phyloP scores from a whole-genome alignment of 1,284 basidiomycete genomes.

The Somion occarium region DNA sequence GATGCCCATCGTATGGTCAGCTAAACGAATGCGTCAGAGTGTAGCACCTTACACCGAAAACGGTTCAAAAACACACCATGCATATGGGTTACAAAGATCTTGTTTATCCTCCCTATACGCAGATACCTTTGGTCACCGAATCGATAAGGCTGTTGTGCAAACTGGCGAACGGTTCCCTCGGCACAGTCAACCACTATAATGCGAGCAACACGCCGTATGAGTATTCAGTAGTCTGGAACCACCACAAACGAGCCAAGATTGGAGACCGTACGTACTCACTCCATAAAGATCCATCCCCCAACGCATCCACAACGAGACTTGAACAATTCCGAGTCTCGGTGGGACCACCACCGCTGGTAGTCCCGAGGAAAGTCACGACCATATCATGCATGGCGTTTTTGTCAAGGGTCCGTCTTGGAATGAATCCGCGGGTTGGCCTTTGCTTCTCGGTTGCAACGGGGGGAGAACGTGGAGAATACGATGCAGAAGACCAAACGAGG shows the following conservation, averaged over 20 bases:
- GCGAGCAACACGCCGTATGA: background rate
- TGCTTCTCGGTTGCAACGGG: no score
- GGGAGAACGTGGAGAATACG: no score
- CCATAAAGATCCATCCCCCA: slow-evolving; percentile 57
- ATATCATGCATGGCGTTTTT: slow-evolving; percentile 22
- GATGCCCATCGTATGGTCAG: slow-evolving; percentile 80
- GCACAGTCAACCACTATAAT: slow-evolving; percentile 84
- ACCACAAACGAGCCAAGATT: background rate
- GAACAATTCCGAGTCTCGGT: slow-evolving; percentile 66
- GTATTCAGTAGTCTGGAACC: background rate
- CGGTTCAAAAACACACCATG: slow-evolving; percentile 53
- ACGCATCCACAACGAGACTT: slow-evolving; percentile 54
- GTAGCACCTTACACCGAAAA: no score
- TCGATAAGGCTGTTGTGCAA: slow-evolving; percentile 32
- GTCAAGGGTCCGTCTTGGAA: no score
- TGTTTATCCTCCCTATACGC: slow-evolving; percentile 53
- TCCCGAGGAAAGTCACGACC: slow-evolving; percentile 62
- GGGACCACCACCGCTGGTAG: slow-evolving; percentile 71
- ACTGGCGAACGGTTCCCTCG: slow-evolving; percentile 71
- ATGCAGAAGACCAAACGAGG: no score
- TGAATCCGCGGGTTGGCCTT: no score
- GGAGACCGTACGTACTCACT: slow-evolving; percentile 41
- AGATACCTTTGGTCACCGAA: slow-evolving; percentile 29
- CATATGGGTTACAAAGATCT: slow-evolving; percentile 88
- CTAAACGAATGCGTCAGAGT: slow-evolving; percentile 38